Percentiles rank a stretch among this genome's conserved stretches.
These are phyloP conservation scores for Stellera chamaejasme DNA, from an alignment of 345 rosid genomes.

Conservation along the genomic window DNA sequence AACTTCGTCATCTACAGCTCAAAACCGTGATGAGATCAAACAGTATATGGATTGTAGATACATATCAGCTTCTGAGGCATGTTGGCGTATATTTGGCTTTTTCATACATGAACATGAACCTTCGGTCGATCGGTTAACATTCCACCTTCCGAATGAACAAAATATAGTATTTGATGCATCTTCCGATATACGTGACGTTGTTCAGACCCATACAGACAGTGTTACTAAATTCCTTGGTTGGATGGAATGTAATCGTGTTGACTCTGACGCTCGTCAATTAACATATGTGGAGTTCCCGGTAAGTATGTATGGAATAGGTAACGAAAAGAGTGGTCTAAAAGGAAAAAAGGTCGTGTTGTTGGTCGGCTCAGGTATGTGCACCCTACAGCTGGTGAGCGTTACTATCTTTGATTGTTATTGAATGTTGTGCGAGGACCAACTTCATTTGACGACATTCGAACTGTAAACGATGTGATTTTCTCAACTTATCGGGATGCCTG, in stretches of 20 bases:
- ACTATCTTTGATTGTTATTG: no score
- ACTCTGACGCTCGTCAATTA: not conserved
- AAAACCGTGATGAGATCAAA: not conserved
- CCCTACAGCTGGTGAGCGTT: no score
- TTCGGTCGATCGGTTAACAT: not conserved
- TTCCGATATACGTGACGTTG: no score
- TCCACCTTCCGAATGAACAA: not conserved
- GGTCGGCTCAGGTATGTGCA: not conserved
- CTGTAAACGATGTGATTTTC: not conserved
- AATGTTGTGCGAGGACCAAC: not conserved
- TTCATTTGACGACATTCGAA: not conserved
- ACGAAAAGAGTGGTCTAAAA: not conserved
- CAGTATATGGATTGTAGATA: not conserved
- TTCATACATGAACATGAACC: not conserved
- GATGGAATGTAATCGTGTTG: not conserved
- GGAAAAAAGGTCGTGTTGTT: not conserved
- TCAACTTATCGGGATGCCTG: not conserved
- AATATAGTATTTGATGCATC: not conserved
- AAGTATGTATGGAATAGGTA: not conserved
- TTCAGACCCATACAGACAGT: no score
- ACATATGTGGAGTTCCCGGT: not conserved
- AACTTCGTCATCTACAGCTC: not conserved
- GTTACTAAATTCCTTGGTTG: not conserved
- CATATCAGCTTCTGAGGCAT: not conserved
- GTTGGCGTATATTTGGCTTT: not conserved